Conservation (phyloP, 2,329 filamentous ascomycete genomes). For the Nigrospora osmanthi region DNA sequence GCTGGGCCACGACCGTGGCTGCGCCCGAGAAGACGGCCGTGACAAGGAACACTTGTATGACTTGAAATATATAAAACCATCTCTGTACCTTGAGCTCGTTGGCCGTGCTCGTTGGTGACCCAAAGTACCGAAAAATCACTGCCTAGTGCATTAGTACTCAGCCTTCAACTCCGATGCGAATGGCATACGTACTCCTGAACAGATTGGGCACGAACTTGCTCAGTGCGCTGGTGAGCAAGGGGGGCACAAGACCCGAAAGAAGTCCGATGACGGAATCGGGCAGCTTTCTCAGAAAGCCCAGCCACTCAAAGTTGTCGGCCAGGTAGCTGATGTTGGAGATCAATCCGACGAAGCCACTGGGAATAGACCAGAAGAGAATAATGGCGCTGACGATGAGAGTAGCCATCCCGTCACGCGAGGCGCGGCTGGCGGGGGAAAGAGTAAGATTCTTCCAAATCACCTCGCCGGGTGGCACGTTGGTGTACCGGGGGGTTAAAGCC, state of each 20-base stretch:
- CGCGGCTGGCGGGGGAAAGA: slow-evolving; percentile 25
- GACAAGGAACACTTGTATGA: slow-evolving; percentile 79
- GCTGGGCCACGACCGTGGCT: slow-evolving; percentile 16
- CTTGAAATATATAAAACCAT: slow-evolving; percentile 73
- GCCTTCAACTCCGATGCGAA: too few relatives aligned
- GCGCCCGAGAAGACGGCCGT: slow-evolving; percentile 66
- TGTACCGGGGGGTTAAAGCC: slow-evolving; percentile 15
- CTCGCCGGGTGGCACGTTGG: slow-evolving; percentile 49
- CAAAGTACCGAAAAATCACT: slow-evolving; percentile 64
- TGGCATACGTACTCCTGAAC: slow-evolving; percentile 50
- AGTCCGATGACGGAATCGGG: slow-evolving; percentile 65
- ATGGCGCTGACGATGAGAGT: slow-evolving; percentile 60
- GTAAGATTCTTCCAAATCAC: slow-evolving; percentile 78
- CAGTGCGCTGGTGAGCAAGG: slow-evolving; percentile 69
- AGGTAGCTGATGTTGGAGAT: slow-evolving; percentile 79
- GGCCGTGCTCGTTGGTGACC: slow-evolving; percentile 60
- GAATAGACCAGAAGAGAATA: slow-evolving; percentile 79
- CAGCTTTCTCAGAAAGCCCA: slow-evolving; percentile 66
- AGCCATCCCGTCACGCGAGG: slow-evolving; percentile 41
- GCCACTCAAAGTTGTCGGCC: slow-evolving; percentile 54
- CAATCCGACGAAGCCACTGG: slow-evolving; percentile 70
- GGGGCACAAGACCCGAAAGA: slow-evolving; percentile 75
- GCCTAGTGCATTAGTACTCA: background rate
- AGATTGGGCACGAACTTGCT: slow-evolving; percentile 77
- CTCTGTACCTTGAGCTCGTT: slow-evolving; percentile 74